phyloP scores from a whole-genome alignment of 768 basidiomycete species.

The Phanerochaete sordida region DNA sequence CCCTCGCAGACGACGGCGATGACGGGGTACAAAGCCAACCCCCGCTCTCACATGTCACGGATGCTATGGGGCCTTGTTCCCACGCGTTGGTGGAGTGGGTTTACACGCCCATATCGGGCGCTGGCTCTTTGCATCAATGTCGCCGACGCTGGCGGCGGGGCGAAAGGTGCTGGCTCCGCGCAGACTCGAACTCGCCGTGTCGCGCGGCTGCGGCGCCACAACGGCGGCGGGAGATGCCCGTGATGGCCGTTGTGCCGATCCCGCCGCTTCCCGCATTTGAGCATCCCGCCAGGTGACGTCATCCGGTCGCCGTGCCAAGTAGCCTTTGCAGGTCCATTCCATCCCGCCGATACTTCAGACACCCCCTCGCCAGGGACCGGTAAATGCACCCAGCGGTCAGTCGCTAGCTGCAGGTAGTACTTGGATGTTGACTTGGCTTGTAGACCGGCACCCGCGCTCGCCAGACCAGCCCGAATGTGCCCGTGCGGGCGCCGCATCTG shows the following conservation, averaged over 20 bases:
- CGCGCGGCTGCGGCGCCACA: too few species aligned
- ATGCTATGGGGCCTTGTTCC: not conserved
- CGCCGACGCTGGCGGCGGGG: not conserved
- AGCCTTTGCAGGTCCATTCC: slow-evolving; percentile 21
- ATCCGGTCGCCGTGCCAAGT: too few species aligned
- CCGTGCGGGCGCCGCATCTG: too few species aligned
- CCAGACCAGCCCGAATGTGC: too few species aligned
- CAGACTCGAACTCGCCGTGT: too few species aligned
- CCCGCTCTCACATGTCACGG: not conserved
- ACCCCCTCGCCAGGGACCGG: too few species aligned
- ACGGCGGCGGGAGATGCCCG: not conserved
- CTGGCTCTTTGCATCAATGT: not conserved
- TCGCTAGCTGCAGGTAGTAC: too few species aligned
- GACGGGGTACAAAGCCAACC: not conserved
- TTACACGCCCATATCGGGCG: not conserved
- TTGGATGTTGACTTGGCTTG: too few species aligned
- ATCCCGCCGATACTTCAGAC: slow-evolving; percentile 27
- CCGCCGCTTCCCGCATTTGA: not conserved
- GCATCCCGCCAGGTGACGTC: too few species aligned
- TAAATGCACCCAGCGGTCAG: too few species aligned
- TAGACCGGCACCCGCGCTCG: too few species aligned
- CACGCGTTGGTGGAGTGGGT: not conserved
- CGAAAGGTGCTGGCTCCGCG: too few species aligned
- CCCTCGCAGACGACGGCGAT: not conserved
- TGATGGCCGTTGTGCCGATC: not conserved